Evolutionary conservation across 2,329 filamentous ascomycete species (phyloP).

Genomic region (Penicillium brasilianum): DNA sequence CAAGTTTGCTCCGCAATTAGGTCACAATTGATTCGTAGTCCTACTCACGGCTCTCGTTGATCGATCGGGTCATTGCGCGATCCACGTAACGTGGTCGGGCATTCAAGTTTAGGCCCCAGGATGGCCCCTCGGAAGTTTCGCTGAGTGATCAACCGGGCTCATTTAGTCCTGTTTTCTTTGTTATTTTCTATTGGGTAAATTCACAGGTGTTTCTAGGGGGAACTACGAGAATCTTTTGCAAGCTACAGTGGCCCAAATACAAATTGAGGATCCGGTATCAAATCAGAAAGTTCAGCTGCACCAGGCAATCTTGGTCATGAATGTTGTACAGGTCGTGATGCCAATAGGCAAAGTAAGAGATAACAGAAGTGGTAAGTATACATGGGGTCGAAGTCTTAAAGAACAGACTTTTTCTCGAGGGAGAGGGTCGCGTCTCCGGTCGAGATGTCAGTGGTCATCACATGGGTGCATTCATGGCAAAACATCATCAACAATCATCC

Average conservation of each 20-base stretch:
- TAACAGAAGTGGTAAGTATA: slow-evolving; percentile 8
- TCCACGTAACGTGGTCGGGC: not conserved
- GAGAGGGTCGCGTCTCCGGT: slow-evolving; percentile 11
- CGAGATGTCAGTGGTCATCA: slow-evolving; percentile 12
- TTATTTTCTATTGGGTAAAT: not conserved
- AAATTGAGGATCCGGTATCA: not conserved
- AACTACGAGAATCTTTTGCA: not conserved
- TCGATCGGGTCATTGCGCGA: not conserved
- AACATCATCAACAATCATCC: not conserved
- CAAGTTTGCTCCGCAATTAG: not conserved
- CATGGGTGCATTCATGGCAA: slow-evolving; percentile 2
- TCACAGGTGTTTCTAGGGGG: not conserved
- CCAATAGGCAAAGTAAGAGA: not conserved
- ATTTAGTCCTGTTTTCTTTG: too few species aligned
- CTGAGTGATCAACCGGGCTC: too few species aligned
- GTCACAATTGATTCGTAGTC: not conserved
- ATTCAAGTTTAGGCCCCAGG: not conserved
- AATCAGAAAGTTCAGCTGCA: not conserved
- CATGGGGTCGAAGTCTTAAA: slow-evolving; percentile 15
- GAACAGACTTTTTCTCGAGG: slow-evolving; percentile 17
- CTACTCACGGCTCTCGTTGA: not conserved
- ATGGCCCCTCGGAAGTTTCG: too few species aligned
- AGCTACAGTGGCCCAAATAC: not conserved
- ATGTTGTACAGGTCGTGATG: slow-evolving; percentile 16
- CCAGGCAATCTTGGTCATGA: not conserved